Evolutionary conservation across 192 early-diverging fungal genomes (phyloP), one percentile per base, ranked within the genome.

Genomic region (Coemansia sp.): DNA sequence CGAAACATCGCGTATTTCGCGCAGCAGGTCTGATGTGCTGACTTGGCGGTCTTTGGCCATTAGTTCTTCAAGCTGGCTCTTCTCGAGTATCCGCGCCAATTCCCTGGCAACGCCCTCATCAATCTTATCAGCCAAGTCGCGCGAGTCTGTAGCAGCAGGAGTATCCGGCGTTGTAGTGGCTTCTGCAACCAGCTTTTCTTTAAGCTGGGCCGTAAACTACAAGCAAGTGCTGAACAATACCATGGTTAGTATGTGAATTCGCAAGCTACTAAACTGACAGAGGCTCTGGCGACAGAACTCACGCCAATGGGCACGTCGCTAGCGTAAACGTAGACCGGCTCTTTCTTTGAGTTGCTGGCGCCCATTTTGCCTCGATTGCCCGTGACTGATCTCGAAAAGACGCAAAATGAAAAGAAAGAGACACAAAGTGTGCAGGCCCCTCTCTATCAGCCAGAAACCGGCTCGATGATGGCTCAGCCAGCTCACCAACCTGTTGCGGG

Each of bases 21-120:
- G 46, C 0, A 74, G 62, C 56, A 80, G 60, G 62, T 80, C 77
- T 7, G 68, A 38, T 5, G 77, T 74, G 60, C 72, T 75, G 15
- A 57, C 44, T 57, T 80, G 67, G 43, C 72, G 77, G 48, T 74
- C 77, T 27, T 63, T 63, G 21, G 71, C 53, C 60, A 60, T 62
- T 19, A 68, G 60, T 35, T 67, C 66, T 29, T 74, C 77, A 21
- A 70, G 41, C 67, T 80, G 72, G 43, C 39, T 54, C 72, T 74
- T 74, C 50, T 80, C 67, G 5, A 74, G 72, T 24, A 74, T 74
- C 33, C 77, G 77, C 17, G 64, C 64, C 18, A 80, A 65, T 62
- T 80, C 77, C 64, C 62, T 63, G 8, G 72, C 72, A 17, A 80
- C 77, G 17, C 55, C 66, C 24, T 53, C 53, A 15, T 80, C 77